Percentiles rank a stretch among this genome's conserved stretches.
Evolutionary conservation across 2,329 filamentous ascomycete genomes (phyloP).

Genomic region (Penicillium sp.): DNA sequence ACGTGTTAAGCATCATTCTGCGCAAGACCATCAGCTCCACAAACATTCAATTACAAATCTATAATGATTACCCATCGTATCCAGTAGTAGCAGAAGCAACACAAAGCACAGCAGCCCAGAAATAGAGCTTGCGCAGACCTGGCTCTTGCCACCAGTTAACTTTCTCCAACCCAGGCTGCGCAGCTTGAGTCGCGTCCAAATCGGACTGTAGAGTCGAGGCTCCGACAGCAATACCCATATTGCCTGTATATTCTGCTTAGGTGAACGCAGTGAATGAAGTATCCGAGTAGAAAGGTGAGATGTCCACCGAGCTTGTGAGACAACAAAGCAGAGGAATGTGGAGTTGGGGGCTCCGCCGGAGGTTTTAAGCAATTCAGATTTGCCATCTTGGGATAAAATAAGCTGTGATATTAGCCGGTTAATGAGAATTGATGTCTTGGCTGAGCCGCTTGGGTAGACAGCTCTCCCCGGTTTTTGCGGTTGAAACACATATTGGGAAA

Average conservation of each 20-base stretch:
- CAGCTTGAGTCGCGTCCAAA: constrained; percentile 20
- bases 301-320: neutral
- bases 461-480: neutral
- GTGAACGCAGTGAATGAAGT: neutral
- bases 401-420: constrained; percentile 5
- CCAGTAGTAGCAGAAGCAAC: constrained; percentile 61
- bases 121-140: constrained; percentile 57
- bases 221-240: constrained; percentile 15
- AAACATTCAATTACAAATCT: too few species aligned
- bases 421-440: constrained; percentile 1
- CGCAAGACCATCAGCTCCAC: neutral
- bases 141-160: constrained; percentile 58
- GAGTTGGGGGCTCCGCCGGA: neutral
- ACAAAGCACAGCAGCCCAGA: constrained; percentile 53
- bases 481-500: neutral
- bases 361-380: constrained; percentile 9
- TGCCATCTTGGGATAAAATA: neutral
- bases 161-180: constrained; percentile 52
- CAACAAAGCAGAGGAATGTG: neutral
- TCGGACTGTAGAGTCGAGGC: constrained; percentile 11
- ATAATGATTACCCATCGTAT: constrained; percentile 52
- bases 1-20: constrained; percentile 46
- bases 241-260: neutral
- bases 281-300: neutral
- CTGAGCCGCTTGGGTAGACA: neutral